Evolutionary conservation across 2,329 filamentous ascomycete species (phyloP).

Genomic region (Pseudopithomyces maydicus): DNA sequence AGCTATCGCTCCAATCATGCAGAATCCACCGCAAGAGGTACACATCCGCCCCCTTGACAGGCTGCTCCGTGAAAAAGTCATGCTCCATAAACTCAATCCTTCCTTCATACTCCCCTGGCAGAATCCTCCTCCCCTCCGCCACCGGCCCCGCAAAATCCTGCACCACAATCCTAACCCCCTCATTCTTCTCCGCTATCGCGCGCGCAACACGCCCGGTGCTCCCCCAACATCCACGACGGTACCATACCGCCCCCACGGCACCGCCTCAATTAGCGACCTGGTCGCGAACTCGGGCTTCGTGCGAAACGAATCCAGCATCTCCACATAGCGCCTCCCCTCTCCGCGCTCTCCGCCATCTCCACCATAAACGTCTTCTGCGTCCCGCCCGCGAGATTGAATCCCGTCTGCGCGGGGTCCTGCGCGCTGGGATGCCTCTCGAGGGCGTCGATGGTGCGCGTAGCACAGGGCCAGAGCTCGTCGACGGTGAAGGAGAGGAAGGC

Average conservation of each 20-base stretch:
- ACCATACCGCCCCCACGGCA: neutral
- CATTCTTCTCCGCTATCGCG: neutral
- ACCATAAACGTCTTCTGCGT: neutral
- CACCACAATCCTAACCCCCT: neutral
- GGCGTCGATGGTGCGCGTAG: neutral
- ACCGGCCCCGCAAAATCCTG: neutral
- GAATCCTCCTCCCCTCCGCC: neutral
- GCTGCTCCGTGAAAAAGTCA: conserved; percentile 8
- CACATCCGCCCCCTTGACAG: conserved; percentile 25
- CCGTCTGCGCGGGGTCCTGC: neutral
- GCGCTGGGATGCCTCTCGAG: neutral
- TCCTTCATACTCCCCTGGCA: neutral
- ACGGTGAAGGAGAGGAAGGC: neutral
- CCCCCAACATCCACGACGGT: neutral
- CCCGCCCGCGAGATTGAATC: neutral
- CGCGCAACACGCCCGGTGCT: neutral
- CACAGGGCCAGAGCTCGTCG: conserved; percentile 1
- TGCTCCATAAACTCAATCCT: neutral
- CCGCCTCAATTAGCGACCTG: neutral
- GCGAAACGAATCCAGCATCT: neutral
- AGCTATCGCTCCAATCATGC: conserved; percentile 49
- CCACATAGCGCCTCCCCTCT: neutral
- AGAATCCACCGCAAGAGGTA: conserved; percentile 64
- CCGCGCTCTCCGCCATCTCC: neutral
- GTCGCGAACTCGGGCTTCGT: neutral